phyloP scores from a whole-genome alignment of 148 eudicot genomes.

The Fagopyrum esculentum region DNA sequence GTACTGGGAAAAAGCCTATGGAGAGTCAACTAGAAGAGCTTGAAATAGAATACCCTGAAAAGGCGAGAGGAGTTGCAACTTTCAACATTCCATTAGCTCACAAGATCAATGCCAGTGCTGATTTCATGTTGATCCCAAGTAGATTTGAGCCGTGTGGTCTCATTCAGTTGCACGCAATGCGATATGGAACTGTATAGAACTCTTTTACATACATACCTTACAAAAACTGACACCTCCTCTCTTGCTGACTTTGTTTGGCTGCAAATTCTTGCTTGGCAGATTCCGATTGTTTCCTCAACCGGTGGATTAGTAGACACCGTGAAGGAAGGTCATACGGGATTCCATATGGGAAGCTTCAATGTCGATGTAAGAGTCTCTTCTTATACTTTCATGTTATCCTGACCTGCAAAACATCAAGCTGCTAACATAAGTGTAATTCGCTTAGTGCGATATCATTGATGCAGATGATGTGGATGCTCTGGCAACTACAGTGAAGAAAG shows the following conservation, averaged over 20 bases:
- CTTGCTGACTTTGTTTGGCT: not conserved
- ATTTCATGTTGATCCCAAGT: slow-evolving; percentile 77
- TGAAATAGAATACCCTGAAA: slow-evolving; percentile 58
- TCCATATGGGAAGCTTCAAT: slow-evolving; percentile 86
- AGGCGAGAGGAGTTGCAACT: slow-evolving; percentile 84
- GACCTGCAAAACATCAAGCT: not conserved
- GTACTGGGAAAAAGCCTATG: slow-evolving; percentile 82
- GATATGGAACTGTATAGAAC: slow-evolving; percentile 75
- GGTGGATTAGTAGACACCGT: slow-evolving; percentile 94
- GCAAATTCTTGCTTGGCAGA: slow-evolving; percentile 28
- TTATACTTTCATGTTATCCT: not conserved
- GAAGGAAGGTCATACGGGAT: slow-evolving; percentile 85
- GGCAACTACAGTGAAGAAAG: slow-evolving; percentile 53
- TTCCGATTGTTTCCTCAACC: slow-evolving; percentile 90
- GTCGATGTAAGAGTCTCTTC: slow-evolving; percentile 48
- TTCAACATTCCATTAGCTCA: slow-evolving; percentile 81
- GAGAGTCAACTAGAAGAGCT: slow-evolving; percentile 68
- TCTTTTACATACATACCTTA: not conserved
- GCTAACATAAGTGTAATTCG: not conserved
- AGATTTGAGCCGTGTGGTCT: slow-evolving; percentile 99
- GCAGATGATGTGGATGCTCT: slow-evolving; percentile 69
- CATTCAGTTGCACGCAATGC: slow-evolving; percentile 88
- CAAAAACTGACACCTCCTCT: not conserved
- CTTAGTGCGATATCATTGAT: slow-evolving; percentile 69
- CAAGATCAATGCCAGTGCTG: slow-evolving; percentile 83